These are phyloP conservation scores for Populus simonii DNA, from an alignment of 345 rosid genomes.

Conservation along the genomic window DNA sequence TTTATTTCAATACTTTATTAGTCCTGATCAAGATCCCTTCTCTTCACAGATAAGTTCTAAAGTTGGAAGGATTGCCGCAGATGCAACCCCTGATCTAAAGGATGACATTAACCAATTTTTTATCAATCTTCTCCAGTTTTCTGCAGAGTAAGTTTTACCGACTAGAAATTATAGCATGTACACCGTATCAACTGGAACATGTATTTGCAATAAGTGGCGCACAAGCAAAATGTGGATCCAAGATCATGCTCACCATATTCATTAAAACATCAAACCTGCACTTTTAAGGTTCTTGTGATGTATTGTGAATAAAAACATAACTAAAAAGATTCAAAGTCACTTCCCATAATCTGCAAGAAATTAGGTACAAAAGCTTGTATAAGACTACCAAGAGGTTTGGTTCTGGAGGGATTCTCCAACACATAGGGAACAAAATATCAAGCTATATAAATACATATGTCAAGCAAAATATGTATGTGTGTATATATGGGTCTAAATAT, in stretches of 20 bases:
- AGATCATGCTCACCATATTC: no score
- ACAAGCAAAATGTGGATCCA: no score
- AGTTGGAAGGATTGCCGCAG: slow-evolving; percentile 70
- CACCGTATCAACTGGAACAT: neutral
- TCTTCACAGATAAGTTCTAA: slow-evolving; percentile 64
- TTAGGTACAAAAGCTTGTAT: neutral
- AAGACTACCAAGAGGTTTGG: neutral
- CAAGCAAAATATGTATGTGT: neutral
- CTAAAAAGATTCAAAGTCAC: neutral
- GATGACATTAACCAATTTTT: slow-evolving; percentile 54
- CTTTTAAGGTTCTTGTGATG: no score
- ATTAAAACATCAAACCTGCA: no score
- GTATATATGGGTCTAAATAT: neutral
- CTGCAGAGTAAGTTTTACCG: slow-evolving; percentile 61
- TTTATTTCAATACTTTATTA: neutral
- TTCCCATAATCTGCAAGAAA: neutral
- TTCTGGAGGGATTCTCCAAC: neutral
- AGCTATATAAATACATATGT: neutral
- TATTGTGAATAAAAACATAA: neutral
- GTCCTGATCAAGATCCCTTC: slow-evolving; percentile 28
- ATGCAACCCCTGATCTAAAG: slow-evolving; percentile 61
- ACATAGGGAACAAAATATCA: neutral
- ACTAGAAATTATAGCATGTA: neutral
- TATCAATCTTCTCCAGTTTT: slow-evolving; percentile 50
- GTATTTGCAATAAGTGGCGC: no score